phyloP scores from a whole-genome alignment of 2,329 filamentous ascomycete genomes.

The Aplosporella prunicola region DNA sequence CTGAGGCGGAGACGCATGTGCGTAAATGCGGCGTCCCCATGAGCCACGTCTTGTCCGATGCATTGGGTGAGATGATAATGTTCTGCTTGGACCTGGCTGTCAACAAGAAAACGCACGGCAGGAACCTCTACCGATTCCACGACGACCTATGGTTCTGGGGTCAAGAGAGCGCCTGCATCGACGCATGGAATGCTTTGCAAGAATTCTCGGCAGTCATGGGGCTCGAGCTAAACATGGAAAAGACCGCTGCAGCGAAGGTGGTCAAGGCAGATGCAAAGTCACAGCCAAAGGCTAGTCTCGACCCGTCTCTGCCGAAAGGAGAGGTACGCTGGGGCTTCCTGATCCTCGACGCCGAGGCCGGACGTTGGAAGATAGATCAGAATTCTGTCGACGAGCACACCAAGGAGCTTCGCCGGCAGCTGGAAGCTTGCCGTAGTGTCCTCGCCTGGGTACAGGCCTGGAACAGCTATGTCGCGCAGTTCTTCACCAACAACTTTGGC shows the following conservation, averaged over 20 bases:
- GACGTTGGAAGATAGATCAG: conserved; percentile 52
- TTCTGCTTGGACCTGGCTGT: conserved; percentile 59
- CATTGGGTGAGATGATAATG: conserved; percentile 51
- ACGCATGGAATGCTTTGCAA: conserved; percentile 51
- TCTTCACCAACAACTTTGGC: conserved; percentile 51
- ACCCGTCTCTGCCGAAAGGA: conserved; percentile 39
- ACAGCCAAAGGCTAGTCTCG: conserved; percentile 2
- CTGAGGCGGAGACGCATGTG: conserved; percentile 32
- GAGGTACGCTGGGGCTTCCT: conserved; percentile 53
- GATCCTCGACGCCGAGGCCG: conserved; percentile 42
- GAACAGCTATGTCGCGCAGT: conserved; percentile 49
- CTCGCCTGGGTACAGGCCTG: conserved; percentile 52
- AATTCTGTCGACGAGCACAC: conserved; percentile 50
- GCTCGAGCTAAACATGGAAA: conserved; percentile 48
- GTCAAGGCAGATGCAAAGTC: conserved; percentile 19
- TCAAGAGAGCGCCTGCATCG: conserved; percentile 42
- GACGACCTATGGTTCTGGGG: conserved; percentile 63
- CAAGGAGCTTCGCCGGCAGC: conserved; percentile 48
- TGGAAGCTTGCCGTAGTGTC: conserved; percentile 45
- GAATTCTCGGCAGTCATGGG: conserved; percentile 48
- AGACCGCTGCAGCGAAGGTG: conserved; percentile 45
- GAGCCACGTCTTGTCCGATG: conserved; percentile 49
- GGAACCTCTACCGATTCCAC: conserved; percentile 51
- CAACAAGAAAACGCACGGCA: conserved; percentile 47
- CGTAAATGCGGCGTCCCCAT: conserved; percentile 51